Evolutionary conservation across 192 early-diverging fungal genomes (phyloP).

Genomic region (Phlyctochytrium arcticum): DNA sequence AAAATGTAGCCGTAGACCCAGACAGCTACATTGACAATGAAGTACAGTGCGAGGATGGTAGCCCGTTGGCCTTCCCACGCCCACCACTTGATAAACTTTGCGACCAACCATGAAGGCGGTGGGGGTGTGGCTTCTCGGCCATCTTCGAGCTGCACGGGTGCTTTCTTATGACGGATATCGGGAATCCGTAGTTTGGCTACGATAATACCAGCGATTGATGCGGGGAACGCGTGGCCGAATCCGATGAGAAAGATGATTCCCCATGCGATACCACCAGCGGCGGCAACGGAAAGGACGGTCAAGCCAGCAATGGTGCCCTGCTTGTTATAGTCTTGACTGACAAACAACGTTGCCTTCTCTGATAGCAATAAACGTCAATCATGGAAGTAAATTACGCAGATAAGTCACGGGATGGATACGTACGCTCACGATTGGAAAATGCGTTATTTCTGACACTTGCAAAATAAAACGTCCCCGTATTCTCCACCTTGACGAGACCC

Average conservation of each 20-base stretch:
- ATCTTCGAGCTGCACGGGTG: neutral
- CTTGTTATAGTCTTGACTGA: conserved; percentile 7
- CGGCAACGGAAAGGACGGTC: neutral
- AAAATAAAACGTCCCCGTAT: conserved; percentile 25
- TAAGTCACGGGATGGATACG: neutral
- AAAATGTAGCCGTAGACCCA: conserved; percentile 30
- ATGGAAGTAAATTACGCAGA: too few relatives aligned
- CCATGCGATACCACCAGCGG: conserved; percentile 10
- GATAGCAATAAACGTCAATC: too few relatives aligned
- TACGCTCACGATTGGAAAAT: conserved; percentile 31
- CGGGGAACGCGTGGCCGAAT: conserved; percentile 4
- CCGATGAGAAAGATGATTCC: neutral
- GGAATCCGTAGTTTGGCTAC: neutral
- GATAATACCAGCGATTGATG: neutral
- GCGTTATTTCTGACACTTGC: conserved; percentile 28
- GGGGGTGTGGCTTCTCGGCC: too few relatives aligned
- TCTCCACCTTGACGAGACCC: conserved; percentile 27
- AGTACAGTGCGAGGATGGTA: conserved; percentile 12
- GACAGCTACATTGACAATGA: conserved; percentile 6
- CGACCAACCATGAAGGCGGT: neutral
- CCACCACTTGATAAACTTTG: conserved; percentile 22
- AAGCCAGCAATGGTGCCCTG: conserved; percentile 17
- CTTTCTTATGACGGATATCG: neutral
- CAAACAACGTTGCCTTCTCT: conserved; percentile 24
- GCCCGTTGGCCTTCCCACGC: conserved; percentile 24